Evolutionary conservation across 768 basidiomycete genomes (phyloP).

Genomic region (Mycena maculata): DNA sequence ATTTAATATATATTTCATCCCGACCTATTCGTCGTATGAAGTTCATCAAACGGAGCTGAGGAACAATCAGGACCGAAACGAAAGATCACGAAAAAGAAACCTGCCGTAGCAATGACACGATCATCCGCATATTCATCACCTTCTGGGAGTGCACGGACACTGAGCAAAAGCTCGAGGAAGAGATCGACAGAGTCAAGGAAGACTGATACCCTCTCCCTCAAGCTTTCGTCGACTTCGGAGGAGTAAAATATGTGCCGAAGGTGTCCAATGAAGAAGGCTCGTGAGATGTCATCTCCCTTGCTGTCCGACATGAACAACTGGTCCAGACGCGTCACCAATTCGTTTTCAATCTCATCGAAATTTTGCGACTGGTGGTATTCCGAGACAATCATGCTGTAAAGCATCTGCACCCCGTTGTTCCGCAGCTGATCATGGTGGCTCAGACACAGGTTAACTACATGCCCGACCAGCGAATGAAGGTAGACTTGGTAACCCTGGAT

Average conservation of each 20-base stretch:
- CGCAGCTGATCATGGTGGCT: slow-evolving; percentile 95
- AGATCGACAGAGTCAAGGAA: slow-evolving; percentile 93
- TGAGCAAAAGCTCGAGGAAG: slow-evolving; percentile 91
- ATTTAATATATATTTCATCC: slow-evolving; percentile 95
- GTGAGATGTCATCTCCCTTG: slow-evolving; percentile 90
- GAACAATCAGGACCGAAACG: slow-evolving; percentile 24
- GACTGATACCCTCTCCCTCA: slow-evolving; percentile 79
- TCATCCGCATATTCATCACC: slow-evolving; percentile 96
- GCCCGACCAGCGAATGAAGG: slow-evolving; percentile 86
- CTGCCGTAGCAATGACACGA: slow-evolving; percentile 89
- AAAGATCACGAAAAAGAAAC: slow-evolving; percentile 30
- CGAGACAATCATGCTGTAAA: slow-evolving; percentile 95
- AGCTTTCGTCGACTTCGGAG: slow-evolving; percentile 80
- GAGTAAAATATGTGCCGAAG: slow-evolving; percentile 91
- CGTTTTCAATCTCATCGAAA: slow-evolving; percentile 92
- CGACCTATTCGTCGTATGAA: slow-evolving; percentile 93
- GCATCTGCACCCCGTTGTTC: slow-evolving; percentile 89
- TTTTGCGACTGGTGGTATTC: slow-evolving; percentile 88
- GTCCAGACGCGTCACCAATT: slow-evolving; percentile 91
- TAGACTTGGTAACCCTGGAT: slow-evolving; percentile 85
- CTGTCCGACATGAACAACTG: slow-evolving; percentile 93
- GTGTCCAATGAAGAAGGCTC: slow-evolving; percentile 93
- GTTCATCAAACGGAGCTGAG: slow-evolving; percentile 88
- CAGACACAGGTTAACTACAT: slow-evolving; percentile 91
- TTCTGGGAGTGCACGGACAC: slow-evolving; percentile 88